phyloP scores from a whole-genome alignment of 176 grass and related monocot genomes.

The Carex littledalei region DNA sequence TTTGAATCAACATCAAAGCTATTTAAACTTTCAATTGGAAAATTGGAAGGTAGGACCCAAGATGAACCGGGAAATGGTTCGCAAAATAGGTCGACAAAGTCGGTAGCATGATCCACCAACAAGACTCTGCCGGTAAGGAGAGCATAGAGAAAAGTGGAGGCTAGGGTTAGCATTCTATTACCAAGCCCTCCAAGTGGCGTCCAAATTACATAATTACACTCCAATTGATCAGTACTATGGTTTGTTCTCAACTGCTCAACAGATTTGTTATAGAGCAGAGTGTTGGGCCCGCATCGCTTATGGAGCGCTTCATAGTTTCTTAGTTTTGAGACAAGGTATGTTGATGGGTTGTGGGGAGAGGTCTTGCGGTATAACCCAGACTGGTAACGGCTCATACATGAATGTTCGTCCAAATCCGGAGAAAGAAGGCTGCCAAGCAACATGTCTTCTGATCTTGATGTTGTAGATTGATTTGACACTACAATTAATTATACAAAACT shows the following conservation, averaged over 20 bases:
- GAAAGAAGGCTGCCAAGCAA: conserved; percentile 24
- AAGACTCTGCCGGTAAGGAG: conserved; percentile 31
- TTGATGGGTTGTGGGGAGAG: conserved; percentile 18
- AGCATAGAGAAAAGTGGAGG: conserved; percentile 36
- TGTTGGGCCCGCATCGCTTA: conserved; percentile 26
- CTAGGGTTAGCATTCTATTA: conserved; percentile 30
- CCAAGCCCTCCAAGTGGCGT: conserved; percentile 30
- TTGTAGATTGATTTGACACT: neutral
- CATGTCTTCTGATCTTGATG: neutral
- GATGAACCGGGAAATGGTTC: conserved; percentile 32
- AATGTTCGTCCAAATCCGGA: conserved; percentile 18
- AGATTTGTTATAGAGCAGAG: conserved; percentile 26
- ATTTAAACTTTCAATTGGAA: conserved; percentile 29
- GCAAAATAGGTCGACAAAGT: conserved; percentile 33
- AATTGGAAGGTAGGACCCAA: conserved; percentile 30
- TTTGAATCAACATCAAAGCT: neutral
- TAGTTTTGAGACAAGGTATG: conserved; percentile 25
- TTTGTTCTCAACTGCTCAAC: conserved; percentile 27
- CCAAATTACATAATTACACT: conserved; percentile 42
- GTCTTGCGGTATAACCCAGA: conserved; percentile 21
- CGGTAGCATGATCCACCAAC: conserved; percentile 13
- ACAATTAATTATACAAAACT: neutral
- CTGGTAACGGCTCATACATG: conserved; percentile 35
- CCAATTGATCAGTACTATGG: conserved; percentile 17
- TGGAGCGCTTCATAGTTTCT: conserved; percentile 29